Evolutionary conservation across 306 rosid species (phyloP).

Genomic region (Begonia masoniana): DNA sequence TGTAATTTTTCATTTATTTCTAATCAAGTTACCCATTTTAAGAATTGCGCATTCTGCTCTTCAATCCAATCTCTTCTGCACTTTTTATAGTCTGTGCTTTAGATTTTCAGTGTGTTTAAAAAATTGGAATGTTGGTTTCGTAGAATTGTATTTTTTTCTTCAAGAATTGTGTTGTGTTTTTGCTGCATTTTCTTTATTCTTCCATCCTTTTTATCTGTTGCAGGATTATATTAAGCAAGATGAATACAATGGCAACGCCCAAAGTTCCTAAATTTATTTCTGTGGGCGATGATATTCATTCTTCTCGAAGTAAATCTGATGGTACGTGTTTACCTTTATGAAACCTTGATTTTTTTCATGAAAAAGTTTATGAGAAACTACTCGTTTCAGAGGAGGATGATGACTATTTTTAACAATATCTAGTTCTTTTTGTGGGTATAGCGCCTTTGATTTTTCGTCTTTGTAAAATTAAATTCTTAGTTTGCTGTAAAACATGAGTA

Average conservation of each 20-base stretch:
- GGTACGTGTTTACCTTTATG: conserved; percentile 18
- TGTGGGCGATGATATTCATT: conserved; percentile 31
- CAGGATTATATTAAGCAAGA: conserved; percentile 25
- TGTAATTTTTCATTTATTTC: too few species aligned
- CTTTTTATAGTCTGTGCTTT: not conserved
- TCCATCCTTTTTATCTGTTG: not conserved
- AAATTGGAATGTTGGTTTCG: too few species aligned
- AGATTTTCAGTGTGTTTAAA: not conserved
- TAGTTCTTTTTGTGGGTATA: not conserved
- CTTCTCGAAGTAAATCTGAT: conserved; percentile 31
- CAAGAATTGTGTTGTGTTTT: too few species aligned
- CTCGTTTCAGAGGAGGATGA: not conserved
- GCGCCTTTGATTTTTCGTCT: not conserved
- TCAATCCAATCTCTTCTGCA: not conserved
- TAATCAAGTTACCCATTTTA: too few species aligned
- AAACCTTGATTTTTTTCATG: not conserved
- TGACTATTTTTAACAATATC: not conserved
- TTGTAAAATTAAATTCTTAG: not conserved
- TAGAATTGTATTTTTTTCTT: too few species aligned
- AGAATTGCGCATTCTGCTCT: not conserved
- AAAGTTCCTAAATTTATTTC: conserved; percentile 38
- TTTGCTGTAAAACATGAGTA: not conserved
- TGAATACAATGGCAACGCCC: conserved; percentile 35
- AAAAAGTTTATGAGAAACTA: not conserved
- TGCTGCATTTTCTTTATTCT: too few species aligned